Percentiles rank a stretch among this genome's conserved stretches.
These are phyloP conservation scores for Mortierella sp. DNA, from an alignment of 371 early-diverging fungal species.

Conservation along the genomic window DNA sequence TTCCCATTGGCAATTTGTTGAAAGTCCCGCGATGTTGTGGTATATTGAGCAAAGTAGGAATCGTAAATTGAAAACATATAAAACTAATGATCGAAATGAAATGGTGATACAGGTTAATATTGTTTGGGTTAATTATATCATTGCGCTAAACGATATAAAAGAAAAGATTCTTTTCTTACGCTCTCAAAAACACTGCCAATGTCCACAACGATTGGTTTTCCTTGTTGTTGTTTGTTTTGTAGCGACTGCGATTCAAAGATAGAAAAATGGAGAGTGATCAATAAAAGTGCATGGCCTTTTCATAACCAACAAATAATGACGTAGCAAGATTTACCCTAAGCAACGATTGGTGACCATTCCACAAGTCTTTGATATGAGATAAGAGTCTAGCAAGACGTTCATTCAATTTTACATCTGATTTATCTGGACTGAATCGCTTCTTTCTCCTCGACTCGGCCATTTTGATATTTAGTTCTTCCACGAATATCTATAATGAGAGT, in stretches of 20 bases:
- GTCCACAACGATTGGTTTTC: slow-evolving; percentile 29
- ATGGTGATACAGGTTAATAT: not conserved
- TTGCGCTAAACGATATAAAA: not conserved
- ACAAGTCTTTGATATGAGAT: slow-evolving; percentile 50
- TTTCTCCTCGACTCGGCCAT: slow-evolving; percentile 44
- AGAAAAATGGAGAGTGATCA: not conserved
- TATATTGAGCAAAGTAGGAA: slow-evolving; percentile 54
- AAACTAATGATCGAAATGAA: slow-evolving; percentile 15
- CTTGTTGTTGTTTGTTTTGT: slow-evolving; percentile 43
- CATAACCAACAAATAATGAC: not conserved
- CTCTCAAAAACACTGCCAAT: slow-evolving; percentile 52
- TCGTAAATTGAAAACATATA: slow-evolving; percentile 56
- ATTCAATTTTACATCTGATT: slow-evolving; percentile 35
- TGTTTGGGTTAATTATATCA: not conserved
- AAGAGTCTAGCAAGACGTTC: slow-evolving; percentile 44
- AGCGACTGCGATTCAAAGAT: slow-evolving; percentile 20
- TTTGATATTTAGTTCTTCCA: slow-evolving; percentile 49
- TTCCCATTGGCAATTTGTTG: slow-evolving; percentile 29
- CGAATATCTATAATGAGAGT: slow-evolving; percentile 33
- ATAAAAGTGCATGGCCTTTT: not conserved
- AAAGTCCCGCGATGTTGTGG: slow-evolving; percentile 45
- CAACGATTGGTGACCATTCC: slow-evolving; percentile 55
- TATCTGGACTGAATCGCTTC: slow-evolving; percentile 46
- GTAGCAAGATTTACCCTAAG: slow-evolving; percentile 22
- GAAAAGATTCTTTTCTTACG: slow-evolving; percentile 13